Base-by-base conservation (phyloP, 139 green algal species). In the Volvox africanus region DNA sequence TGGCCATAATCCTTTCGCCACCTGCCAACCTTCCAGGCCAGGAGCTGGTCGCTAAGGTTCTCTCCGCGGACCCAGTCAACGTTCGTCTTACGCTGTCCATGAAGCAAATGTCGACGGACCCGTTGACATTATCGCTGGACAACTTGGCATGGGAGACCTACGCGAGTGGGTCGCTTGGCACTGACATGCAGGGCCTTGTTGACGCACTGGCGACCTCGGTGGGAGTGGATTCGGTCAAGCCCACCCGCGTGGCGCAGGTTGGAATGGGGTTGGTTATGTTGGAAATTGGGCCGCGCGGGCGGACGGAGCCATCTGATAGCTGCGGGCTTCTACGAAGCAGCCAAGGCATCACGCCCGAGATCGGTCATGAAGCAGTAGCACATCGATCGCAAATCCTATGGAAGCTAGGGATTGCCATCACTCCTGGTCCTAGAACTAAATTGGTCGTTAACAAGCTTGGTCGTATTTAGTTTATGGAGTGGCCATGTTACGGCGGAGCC, bases 51-150 rank as follows among this genome's bases (percentile, higher is more conserved):
- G 88, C 78, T 71, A 94, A 92, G 88, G 80, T 94, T 0, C 61
- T 94, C 22, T 79, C 79, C 2, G 76, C 92, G 67, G 92, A 94
- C 71, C 11, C 50, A 18, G 28, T 24, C 55, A 93, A 92, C 68
- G 86, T 84, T 80, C 88, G 92, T 26, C 79, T 94, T 65, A n/a
- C 30, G 24, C 92, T 94, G 55, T 94, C 92, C 50, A 65, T 94
- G n/a, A 89, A 88, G 80, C 92, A 94, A 89, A 75, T 67, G 13
- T 30, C 17, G 2, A 12, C 85, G 32, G 85, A 89, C 85, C 85
- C 85, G 69, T 71, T 89, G 44, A 44, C n/a, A 6, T 11, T 80
- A 36, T 89, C 85, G 37, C 85, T 89, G 85, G 85, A 89, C 28
- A 30, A 21, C 16, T 68, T 89, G 69, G 69, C 44, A 44, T 89